Evolutionary conservation across 2,329 filamentous ascomycete genomes (phyloP).

Genomic region (Magnaporthiopsis poae): DNA sequence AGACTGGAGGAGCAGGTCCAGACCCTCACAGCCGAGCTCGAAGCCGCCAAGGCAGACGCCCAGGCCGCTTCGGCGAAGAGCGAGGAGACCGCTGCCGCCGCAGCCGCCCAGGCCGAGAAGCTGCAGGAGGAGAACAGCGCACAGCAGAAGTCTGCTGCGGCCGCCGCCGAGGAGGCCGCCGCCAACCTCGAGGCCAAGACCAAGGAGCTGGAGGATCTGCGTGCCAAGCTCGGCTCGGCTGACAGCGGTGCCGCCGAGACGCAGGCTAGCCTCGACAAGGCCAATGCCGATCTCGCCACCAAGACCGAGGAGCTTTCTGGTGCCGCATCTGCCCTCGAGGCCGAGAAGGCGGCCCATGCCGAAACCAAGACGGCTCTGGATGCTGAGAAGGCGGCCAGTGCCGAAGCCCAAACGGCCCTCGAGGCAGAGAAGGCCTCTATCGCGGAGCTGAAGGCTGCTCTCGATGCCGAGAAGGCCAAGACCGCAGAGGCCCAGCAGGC

Average conservation of each 20-base stretch:
- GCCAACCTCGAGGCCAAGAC: slow-evolving; percentile 3
- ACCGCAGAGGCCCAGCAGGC: slow-evolving; percentile 1
- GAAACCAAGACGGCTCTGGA: slow-evolving; percentile 7
- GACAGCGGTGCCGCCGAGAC: slow-evolving; percentile 6
- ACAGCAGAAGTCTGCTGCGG: slow-evolving; percentile 6
- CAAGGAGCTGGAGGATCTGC: slow-evolving; percentile 7
- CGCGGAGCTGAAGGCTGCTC: neutral
- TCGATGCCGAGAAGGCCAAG: slow-evolving; percentile 5
- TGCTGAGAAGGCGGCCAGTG: neutral
- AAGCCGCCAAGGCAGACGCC: slow-evolving; percentile 7
- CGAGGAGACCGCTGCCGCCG: slow-evolving; percentile 5
- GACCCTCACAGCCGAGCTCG: slow-evolving; percentile 7
- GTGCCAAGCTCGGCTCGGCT: slow-evolving; percentile 4
- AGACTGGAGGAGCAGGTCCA: slow-evolving; percentile 8
- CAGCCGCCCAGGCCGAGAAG: slow-evolving; percentile 7
- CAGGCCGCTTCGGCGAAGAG: slow-evolving; percentile 6
- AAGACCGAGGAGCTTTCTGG: slow-evolving; percentile 5
- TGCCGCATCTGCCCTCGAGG: slow-evolving; percentile 2
- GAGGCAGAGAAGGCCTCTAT: slow-evolving; percentile 1
- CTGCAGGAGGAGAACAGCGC: slow-evolving; percentile 6
- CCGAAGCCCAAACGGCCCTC: neutral
- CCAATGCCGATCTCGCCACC: slow-evolving; percentile 5
- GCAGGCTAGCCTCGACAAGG: slow-evolving; percentile 6
- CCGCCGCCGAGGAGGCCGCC: slow-evolving; percentile 2
- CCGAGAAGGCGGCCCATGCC: slow-evolving; percentile 6